phyloP scores from a whole-genome alignment of 2,329 filamentous ascomycete species.

The Colletotrichum sp. region DNA sequence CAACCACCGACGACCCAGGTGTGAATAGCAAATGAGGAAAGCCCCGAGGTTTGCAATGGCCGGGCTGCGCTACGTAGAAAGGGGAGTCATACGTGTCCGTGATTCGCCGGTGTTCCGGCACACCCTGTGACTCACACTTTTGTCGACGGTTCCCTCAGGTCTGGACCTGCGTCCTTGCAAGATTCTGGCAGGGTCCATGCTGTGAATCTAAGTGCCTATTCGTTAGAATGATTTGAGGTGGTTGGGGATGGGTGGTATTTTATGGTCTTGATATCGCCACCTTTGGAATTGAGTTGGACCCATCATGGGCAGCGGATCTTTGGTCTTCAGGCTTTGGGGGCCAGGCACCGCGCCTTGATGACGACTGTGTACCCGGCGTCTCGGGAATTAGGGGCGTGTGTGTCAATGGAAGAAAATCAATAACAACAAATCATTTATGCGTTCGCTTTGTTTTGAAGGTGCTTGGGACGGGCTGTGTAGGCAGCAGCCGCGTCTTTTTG shows the following conservation, averaged over 20 bases:
- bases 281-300: not conserved
- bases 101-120: not conserved
- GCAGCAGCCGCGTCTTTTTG: not conserved
- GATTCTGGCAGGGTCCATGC: not conserved
- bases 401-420: not conserved
- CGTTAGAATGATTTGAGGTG: accelerated
- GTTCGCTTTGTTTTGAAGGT: not conserved
- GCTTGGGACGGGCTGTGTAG: not conserved
- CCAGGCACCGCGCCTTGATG: not conserved
- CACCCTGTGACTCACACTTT: not conserved
- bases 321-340: not conserved
- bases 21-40: not conserved
- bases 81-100: not conserved
- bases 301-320: not conserved
- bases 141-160: not conserved
- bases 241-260: not conserved
- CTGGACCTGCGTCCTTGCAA: not conserved
- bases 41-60: not conserved
- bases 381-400: not conserved
- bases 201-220: not conserved
- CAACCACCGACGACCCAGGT: not conserved
- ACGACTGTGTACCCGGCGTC: not conserved
- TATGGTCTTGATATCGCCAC: not conserved
- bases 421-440: not conserved
- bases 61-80: not conserved